A percentile compares a stretch with the other conserved stretches of the same genome.
Evolutionary conservation across 768 basidiomycete species (phyloP).

Genomic region (Tricholomella constricta): DNA sequence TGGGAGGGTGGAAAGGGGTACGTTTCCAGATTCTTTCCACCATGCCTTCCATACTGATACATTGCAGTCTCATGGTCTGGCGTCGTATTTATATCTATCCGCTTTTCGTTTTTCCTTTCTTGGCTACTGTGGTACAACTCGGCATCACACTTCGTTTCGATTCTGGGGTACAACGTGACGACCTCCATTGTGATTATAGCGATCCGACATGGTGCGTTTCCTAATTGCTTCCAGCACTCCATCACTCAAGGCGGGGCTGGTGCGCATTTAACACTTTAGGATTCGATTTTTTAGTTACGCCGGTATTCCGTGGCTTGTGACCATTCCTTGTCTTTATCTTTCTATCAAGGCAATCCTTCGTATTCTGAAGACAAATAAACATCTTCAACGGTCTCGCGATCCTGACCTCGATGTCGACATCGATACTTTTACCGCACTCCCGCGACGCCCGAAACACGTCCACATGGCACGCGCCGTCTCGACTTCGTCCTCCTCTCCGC

Average conservation of each 20-base stretch:
- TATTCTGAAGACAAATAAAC: constrained; percentile 35
- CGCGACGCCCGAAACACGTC: constrained; percentile 15
- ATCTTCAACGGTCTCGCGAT: constrained; percentile 39
- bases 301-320: constrained; percentile 52
- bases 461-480: constrained; percentile 13
- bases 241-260: constrained; percentile 1
- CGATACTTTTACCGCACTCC: constrained; percentile 13
- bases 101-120: constrained; percentile 48
- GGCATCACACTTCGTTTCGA: constrained; percentile 44
- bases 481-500: constrained; percentile 7
- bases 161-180: constrained; percentile 48
- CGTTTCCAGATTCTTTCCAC: constrained; percentile 16
- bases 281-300: constrained; percentile 66
- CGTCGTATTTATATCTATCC: constrained; percentile 44
- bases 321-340: constrained; percentile 53
- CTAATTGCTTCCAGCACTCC: not conserved
- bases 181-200: constrained; percentile 62
- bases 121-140: constrained; percentile 44
- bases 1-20: constrained; percentile 33
- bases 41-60: not conserved
- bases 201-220: constrained; percentile 55
- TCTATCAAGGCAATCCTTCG: constrained; percentile 45
- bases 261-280: constrained; percentile 35
- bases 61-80: constrained; percentile 51
- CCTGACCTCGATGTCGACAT: constrained; percentile 25